Evolutionary conservation across 2,329 filamentous ascomycete species (phyloP), one percentile per base, ranked within the genome.

Genomic region (Talaromyces verruculosus): DNA sequence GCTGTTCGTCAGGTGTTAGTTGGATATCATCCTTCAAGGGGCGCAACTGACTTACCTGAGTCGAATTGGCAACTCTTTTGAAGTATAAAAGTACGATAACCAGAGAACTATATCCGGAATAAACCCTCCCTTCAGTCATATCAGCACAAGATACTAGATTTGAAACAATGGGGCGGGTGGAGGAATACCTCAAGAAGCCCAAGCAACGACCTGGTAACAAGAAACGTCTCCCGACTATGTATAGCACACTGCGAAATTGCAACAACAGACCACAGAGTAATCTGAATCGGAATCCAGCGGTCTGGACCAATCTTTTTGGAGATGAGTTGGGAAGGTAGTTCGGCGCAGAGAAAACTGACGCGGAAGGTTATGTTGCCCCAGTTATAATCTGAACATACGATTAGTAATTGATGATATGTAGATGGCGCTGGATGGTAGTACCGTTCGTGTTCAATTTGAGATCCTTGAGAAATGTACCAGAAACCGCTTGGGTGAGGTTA

Each of bases 301-400:
- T 88, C 85, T 0, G 84, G 84, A 0, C 84, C 86, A 63, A 86
- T 73, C 80, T 81, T 86, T 72, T 89, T 86, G 64, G 80, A 82
- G 35, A 88, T 77, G 17, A 89, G 77, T 71, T 89, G 86, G 0
- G 85, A 88, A 0, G 87, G 87, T 0, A 89, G 78, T 71, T 88
- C 86, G 0, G 85, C 82, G 19, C 78, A 76, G 11, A 87, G 71
- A 71, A 86, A 86, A 63, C 74, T 79, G 7, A 86, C 64, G 5
- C 84, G 79, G 69, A 85, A 84, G 49, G 87, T 84, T 0, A 84
- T 86, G 35, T 80, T 84, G 65, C 84, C 84, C 35, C 80, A 74
- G 70, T 87, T 87, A 71, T 83, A 85, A 60, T 82, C 77, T 66
- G 8, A 5, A 7, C 17, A 19, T 8, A 25, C 10, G 35, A 13